These are phyloP conservation scores for Vickermania ingenoplastis DNA, from an alignment of 208 protist genomes.

Conservation along the genomic window DNA sequence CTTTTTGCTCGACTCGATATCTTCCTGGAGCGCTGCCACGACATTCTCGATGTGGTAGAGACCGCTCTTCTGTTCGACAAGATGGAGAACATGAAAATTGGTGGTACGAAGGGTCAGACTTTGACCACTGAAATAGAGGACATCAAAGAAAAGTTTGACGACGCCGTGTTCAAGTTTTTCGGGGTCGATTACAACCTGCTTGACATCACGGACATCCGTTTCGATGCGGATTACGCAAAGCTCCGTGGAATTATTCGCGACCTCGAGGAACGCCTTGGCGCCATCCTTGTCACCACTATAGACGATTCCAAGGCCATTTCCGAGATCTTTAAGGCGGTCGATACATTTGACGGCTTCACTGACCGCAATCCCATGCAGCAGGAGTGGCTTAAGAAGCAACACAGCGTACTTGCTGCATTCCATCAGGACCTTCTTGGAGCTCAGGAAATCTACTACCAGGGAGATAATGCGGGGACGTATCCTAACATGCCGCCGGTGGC, in stretches of 20 bases:
- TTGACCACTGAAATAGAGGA: slow-evolving; percentile 84
- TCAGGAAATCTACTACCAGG: slow-evolving; percentile 89
- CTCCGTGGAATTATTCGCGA: slow-evolving; percentile 82
- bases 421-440: slow-evolving; percentile 82
- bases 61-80: slow-evolving; percentile 93
- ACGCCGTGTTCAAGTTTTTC: slow-evolving; percentile 65
- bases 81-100: slow-evolving; percentile 94
- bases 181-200: slow-evolving; percentile 92
- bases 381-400: slow-evolving; percentile 92
- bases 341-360: slow-evolving; percentile 94
- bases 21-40: slow-evolving; percentile 95
- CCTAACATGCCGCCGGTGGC: slow-evolving; percentile 91
- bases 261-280: slow-evolving; percentile 89
- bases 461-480: slow-evolving; percentile 67
- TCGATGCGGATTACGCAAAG: slow-evolving; percentile 90
- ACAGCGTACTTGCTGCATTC: slow-evolving; percentile 68
- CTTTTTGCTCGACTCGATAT: slow-evolving; percentile 93
- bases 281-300: slow-evolving; percentile 89
- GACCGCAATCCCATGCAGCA: slow-evolving; percentile 89
- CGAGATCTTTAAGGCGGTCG: slow-evolving; percentile 93
- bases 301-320: slow-evolving; percentile 91
- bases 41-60: slow-evolving; percentile 92
- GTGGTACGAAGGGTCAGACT: slow-evolving; percentile 89
- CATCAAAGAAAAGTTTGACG: slow-evolving; percentile 84
- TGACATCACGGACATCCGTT: slow-evolving; percentile 89